Evolutionary conservation across 768 basidiomycete species (phyloP).

Genomic region (Boletus bicolor): DNA sequence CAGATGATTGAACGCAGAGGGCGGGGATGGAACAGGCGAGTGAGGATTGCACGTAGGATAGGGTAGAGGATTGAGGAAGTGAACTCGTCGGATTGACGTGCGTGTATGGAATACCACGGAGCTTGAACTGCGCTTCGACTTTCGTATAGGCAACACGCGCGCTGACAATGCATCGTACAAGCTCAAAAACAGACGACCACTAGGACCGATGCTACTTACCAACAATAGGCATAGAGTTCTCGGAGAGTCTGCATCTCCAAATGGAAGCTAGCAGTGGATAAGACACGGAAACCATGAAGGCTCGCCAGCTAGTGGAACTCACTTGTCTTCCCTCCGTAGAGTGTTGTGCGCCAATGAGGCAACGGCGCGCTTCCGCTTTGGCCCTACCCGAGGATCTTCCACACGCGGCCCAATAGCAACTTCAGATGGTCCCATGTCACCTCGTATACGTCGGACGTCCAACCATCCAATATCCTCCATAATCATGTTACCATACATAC

Average conservation of each 20-base stretch:
- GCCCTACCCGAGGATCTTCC: slow-evolving; percentile 23
- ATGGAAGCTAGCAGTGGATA: slow-evolving; percentile 42
- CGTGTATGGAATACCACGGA: slow-evolving; percentile 72
- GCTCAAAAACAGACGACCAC: neutral
- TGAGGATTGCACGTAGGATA: slow-evolving; percentile 64
- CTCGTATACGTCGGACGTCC: slow-evolving; percentile 64
- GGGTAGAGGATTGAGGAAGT: slow-evolving; percentile 40
- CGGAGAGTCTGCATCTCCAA: slow-evolving; percentile 70
- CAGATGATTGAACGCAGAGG: slow-evolving; percentile 75
- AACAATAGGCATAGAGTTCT: slow-evolving; percentile 85
- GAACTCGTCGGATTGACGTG: slow-evolving; percentile 61
- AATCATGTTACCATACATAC: slow-evolving; percentile 56
- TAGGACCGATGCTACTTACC: slow-evolving; percentile 44
- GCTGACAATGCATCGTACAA: slow-evolving; percentile 35
- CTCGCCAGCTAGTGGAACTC: slow-evolving; percentile 1
- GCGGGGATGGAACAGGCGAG: slow-evolving; percentile 77
- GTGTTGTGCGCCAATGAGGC: neutral
- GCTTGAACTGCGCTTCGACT: slow-evolving; percentile 84
- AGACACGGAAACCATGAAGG: neutral
- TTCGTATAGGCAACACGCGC: slow-evolving; percentile 89
- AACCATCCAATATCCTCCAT: slow-evolving; percentile 82
- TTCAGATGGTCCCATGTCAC: slow-evolving; percentile 33
- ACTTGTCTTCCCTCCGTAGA: slow-evolving; percentile 29
- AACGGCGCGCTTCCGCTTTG: slow-evolving; percentile 31
- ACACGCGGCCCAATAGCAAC: slow-evolving; percentile 9